phyloP scores from a whole-genome alignment of 1,284 basidiomycete genomes.

The Puccinia polysora region DNA sequence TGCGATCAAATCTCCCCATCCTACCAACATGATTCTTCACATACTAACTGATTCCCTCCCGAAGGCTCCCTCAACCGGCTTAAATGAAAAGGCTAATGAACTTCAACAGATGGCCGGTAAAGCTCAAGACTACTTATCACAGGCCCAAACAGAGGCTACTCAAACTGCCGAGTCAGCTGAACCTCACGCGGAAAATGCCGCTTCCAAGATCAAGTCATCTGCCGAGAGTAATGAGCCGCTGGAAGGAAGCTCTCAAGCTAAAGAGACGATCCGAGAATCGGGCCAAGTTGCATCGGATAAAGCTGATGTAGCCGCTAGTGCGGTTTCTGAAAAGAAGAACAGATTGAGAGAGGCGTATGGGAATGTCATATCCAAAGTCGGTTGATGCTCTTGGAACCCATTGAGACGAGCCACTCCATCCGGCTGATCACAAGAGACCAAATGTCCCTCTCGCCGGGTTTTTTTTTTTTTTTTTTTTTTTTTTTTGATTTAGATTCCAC shows the following conservation, averaged over 20 bases:
- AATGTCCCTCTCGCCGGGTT: neutral
- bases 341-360: conserved; percentile 36
- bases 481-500: conserved; percentile 51
- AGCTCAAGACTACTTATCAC: conserved; percentile 31
- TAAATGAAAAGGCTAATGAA: conserved; percentile 22
- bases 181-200: conserved; percentile 16
- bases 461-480: neutral
- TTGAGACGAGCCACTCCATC: no score
- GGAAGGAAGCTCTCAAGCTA: conserved; percentile 32
- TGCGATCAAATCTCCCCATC: no score
- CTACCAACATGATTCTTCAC: no score
- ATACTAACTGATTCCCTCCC: neutral
- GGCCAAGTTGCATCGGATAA: conserved; percentile 26
- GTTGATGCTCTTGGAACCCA: neutral
- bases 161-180: conserved; percentile 11
- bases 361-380: conserved; percentile 29
- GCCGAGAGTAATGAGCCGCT: conserved; percentile 45
- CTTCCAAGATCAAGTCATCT: conserved; percentile 18
- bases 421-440: no score
- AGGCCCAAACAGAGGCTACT: conserved; percentile 24
- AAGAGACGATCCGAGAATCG: conserved; percentile 28
- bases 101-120: conserved; percentile 25
- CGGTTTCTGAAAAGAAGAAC: conserved; percentile 39
- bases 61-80: conserved; percentile 38
- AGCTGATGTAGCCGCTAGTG: conserved; percentile 29